These are phyloP conservation scores for Penicillium sp. DNA, from an alignment of 2,329 filamentous ascomycete genomes.

Conservation along the genomic window DNA sequence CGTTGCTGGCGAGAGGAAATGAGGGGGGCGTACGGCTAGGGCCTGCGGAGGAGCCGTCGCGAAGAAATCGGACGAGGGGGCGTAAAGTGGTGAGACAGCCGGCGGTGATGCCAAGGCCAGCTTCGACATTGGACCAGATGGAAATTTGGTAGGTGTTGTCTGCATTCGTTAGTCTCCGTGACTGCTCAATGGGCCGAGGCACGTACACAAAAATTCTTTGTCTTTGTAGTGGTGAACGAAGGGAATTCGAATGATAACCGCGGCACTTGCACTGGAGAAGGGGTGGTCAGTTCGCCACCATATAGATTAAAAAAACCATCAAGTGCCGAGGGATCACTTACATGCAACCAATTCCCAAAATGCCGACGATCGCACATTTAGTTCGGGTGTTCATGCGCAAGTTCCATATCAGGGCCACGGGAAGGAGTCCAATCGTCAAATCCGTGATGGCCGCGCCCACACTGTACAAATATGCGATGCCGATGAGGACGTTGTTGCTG, in stretches of 20 bases:
- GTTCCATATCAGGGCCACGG: slow-evolving; percentile 55
- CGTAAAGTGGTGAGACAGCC: slow-evolving; percentile 42
- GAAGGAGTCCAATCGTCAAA: slow-evolving; percentile 54
- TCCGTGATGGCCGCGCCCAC: slow-evolving; percentile 49
- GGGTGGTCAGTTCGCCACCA: slow-evolving; percentile 17
- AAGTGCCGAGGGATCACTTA: slow-evolving; percentile 22
- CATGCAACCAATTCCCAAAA: slow-evolving; percentile 58
- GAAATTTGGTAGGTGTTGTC: slow-evolving; percentile 48
- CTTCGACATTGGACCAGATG: slow-evolving; percentile 39
- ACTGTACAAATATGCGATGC: slow-evolving; percentile 54
- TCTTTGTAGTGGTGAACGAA: slow-evolving; percentile 21
- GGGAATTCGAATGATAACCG: slow-evolving; percentile 28
- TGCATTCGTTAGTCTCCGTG: slow-evolving; percentile 21
- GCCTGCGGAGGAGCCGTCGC: slow-evolving; percentile 22
- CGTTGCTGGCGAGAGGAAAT: slow-evolving; percentile 19
- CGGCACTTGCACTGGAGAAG: slow-evolving; percentile 25
- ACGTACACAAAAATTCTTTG: slow-evolving; percentile 28
- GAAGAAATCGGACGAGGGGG: slow-evolving; percentile 44
- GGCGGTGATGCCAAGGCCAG: slow-evolving; percentile 40
- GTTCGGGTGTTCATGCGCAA: slow-evolving; percentile 55
- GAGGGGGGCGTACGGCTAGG: slow-evolving; percentile 17
- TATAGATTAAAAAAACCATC: neutral
- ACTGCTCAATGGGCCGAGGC: neutral
- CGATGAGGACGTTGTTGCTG: slow-evolving; percentile 48
- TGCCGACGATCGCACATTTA: slow-evolving; percentile 52